Base-by-base conservation (phyloP, 129 eudicot species). In the Smallanthus sonchifolius region DNA sequence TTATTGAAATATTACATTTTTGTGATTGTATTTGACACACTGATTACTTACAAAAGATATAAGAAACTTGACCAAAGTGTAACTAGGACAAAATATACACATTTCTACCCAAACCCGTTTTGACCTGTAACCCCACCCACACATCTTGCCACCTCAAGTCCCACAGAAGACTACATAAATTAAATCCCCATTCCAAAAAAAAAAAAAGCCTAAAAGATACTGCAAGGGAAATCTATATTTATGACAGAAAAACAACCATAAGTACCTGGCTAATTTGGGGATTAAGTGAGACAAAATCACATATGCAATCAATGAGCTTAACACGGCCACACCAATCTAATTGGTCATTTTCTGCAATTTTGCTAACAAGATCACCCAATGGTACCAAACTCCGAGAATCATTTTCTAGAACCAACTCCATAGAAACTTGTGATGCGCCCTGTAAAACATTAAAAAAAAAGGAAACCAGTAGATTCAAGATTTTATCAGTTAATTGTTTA, bases 191-290 rank as follows among this genome's bases (percentile, higher is more conserved):
- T 61, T 32, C 20, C 1, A 61, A 35, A 14, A 61, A 52, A 59
- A 61, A 61, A 20, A 2, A 3, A 67, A 20, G n/a, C 10, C 57
- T 69, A 30, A 14, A 66, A 73, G 52, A 68, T 74, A 76, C 43
- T 28, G 67, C 61, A 59, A 45, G 47, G 45, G 48, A 71, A 39
- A 42, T 63, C 10, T 20, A 35, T 38, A 20, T 10, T 52, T 35
- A 49, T 75, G 13, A 24, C n/a, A 54, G 52, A 47, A 36, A 65
- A 47, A 60, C 35, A 74, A 77, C 5, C 30, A 38, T 20, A 77
- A 64, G 77, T 75, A 95, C 99, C 97, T 95, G 99, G 77, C 97
- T 85, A 56, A 87, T 80, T 67, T 83, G 88, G 39, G 99, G 96
- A 56, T 74, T 77, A 35, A 95, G 84, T 71, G 75, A 75, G 66